A percentile compares a stretch with the other conserved stretches of the same genome.
Evolutionary conservation across 768 basidiomycete species (phyloP).

Genomic region (Trametes coccinea): DNA sequence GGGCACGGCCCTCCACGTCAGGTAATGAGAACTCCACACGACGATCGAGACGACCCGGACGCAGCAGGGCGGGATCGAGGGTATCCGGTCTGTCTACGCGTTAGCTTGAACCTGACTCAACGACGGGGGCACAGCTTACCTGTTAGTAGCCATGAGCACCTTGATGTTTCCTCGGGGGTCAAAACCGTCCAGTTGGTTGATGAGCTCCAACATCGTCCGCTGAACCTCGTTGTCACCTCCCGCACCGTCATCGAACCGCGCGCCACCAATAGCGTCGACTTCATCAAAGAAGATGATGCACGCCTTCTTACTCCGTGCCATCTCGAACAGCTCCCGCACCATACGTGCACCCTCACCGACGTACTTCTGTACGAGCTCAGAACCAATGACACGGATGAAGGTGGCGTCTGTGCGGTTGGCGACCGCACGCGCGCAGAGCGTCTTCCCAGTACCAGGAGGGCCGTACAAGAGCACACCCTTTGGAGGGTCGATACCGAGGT

Average conservation of each 20-base stretch:
- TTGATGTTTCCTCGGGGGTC: constrained; percentile 99
- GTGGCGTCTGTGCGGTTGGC: constrained; percentile 99
- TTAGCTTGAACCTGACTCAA: neutral
- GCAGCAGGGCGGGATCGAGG: constrained; percentile 91
- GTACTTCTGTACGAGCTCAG: constrained; percentile 99
- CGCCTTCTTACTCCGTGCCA: constrained; percentile 98
- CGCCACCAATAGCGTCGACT: constrained; percentile 97
- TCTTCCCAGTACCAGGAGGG: constrained; percentile 98
- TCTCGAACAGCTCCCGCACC: constrained; percentile 98
- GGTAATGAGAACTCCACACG: constrained; percentile 96
- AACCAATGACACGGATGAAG: constrained; percentile 98
- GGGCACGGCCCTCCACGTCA: constrained; percentile 93
- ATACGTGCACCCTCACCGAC: constrained; percentile 98
- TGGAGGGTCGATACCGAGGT: constrained; percentile 97
- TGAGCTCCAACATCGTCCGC: constrained; percentile 97
- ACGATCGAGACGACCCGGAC: constrained; percentile 94
- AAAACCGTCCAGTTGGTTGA: constrained; percentile 98
- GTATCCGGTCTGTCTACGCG: constrained; percentile 79
- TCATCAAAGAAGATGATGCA: constrained; percentile 99
- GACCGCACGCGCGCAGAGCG: constrained; percentile 95
- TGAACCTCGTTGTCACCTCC: constrained; percentile 99
- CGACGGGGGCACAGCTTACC: constrained; percentile 47
- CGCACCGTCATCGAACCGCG: constrained; percentile 96
- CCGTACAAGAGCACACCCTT: constrained; percentile 97
- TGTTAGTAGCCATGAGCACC: constrained; percentile 98